A percentile compares a stretch with the other conserved stretches of the same genome.
These are phyloP conservation scores for Wickerhamiella sorbophila DNA, from an alignment of 805 yeast species.

Conservation along the genomic window DNA sequence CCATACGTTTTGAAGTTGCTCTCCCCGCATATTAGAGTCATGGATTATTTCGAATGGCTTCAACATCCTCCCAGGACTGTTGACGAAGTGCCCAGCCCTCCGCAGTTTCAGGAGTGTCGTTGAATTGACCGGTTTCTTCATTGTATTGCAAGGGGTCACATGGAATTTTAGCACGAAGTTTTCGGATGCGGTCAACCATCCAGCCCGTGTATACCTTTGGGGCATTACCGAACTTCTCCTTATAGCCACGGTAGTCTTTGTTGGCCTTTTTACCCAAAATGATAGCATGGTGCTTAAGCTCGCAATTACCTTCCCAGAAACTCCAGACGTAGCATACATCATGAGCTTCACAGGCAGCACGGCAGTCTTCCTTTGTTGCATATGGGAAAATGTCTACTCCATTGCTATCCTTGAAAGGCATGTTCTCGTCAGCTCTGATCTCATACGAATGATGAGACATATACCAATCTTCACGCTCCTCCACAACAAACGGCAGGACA, in stretches of 20 bases:
- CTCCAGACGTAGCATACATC: constrained; percentile 13
- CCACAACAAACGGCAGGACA: constrained; percentile 14
- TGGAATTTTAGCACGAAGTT: constrained; percentile 11
- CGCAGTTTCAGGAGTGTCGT: neutral
- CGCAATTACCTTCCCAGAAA: constrained; percentile 9
- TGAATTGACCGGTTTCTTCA: neutral
- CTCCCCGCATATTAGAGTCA: too few relatives aligned
- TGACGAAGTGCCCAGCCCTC: neutral
- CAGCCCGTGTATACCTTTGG: constrained; percentile 18
- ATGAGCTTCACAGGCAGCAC: constrained; percentile 6
- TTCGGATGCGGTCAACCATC: constrained; percentile 23
- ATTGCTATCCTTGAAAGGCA: neutral
- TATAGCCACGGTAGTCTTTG: constrained; percentile 4
- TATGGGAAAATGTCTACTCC: constrained; percentile 9
- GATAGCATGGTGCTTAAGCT: constrained; percentile 5
- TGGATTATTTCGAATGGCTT: too few relatives aligned
- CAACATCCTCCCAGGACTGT: too few relatives aligned
- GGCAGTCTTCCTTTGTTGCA: constrained; percentile 7
- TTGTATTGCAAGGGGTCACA: constrained; percentile 12
- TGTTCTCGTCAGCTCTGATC: neutral
- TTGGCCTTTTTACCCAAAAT: constrained; percentile 10
- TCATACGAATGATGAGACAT: neutral
- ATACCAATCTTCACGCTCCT: constrained; percentile 7
- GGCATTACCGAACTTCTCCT: constrained; percentile 2
- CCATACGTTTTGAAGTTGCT: too few relatives aligned